A percentile compares a stretch with the other conserved stretches of the same genome.
phyloP scores from a whole-genome alignment of 768 basidiomycete species.

The Kwoniella sp. region DNA sequence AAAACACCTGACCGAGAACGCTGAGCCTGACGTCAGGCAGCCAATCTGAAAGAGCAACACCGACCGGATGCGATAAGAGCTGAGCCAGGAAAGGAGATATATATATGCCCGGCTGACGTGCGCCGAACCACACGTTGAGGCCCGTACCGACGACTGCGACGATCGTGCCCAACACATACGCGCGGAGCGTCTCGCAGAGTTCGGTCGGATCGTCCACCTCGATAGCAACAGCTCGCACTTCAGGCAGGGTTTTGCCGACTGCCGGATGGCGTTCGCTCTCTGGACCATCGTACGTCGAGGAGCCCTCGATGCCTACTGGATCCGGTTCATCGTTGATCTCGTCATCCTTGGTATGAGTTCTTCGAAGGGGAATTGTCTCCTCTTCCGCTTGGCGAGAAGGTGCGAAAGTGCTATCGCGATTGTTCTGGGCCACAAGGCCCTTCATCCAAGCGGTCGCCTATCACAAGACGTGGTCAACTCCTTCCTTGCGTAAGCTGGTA shows the following conservation, averaged over 20 bases:
- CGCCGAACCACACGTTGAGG: slow-evolving; percentile 18
- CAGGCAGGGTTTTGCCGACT: slow-evolving; percentile 9
- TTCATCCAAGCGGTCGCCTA: not conserved
- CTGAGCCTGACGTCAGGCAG: not conserved
- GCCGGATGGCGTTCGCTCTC: not conserved
- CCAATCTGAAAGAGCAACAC: not conserved
- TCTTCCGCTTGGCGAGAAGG: not conserved
- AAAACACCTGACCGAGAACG: not conserved
- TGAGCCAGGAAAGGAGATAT: slow-evolving; percentile 20
- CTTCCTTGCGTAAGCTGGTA: no score
- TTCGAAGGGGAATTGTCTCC: not conserved
- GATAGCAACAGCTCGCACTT: slow-evolving; percentile 20
- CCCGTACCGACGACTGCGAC: slow-evolving; percentile 11
- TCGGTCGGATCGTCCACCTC: slow-evolving; percentile 17
- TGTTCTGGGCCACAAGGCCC: not conserved
- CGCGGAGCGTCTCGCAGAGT: slow-evolving; percentile 18
- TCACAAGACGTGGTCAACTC: no score
- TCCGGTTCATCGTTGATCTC: not conserved
- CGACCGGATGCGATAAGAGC: slow-evolving; percentile 12
- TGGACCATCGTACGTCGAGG: not conserved
- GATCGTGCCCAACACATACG: slow-evolving; percentile 17
- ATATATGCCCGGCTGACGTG: slow-evolving; percentile 19
- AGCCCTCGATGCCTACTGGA: not conserved
- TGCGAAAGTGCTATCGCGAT: not conserved
- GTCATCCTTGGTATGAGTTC: not conserved